Conservation (phyloP, 1,139 yeast genomes). For the Candida neerlandica region DNA sequence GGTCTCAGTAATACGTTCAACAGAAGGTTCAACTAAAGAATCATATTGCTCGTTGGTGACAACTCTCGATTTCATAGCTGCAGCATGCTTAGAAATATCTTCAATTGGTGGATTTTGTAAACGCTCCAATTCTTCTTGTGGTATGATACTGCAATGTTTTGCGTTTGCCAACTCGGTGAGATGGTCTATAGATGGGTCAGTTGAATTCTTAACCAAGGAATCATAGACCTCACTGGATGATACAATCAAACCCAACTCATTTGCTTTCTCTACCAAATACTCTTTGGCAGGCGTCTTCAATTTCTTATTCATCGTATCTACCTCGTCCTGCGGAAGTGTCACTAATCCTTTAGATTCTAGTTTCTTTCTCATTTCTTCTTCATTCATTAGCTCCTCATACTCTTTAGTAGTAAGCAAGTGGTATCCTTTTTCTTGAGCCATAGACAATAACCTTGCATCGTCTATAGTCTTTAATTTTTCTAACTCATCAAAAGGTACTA, state of each 20-base stretch:
- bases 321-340: constrained; percentile 31
- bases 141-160: constrained; percentile 11
- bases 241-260: constrained; percentile 35
- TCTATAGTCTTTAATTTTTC: constrained; percentile 30
- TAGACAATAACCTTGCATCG: constrained; percentile 24
- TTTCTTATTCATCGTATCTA: constrained; percentile 19
- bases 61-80: constrained; percentile 13
- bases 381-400: constrained; percentile 31
- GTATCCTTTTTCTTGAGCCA: constrained; percentile 30
- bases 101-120: constrained; percentile 12
- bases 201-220: constrained; percentile 25
- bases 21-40: constrained; percentile 25
- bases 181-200: constrained; percentile 26
- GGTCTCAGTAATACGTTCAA: constrained; percentile 21
- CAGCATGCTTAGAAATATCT: constrained; percentile 16
- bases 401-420: constrained; percentile 29
- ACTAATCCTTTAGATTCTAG: constrained; percentile 37
- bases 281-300: constrained; percentile 29
- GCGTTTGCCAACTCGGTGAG: constrained; percentile 32
- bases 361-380: constrained; percentile 36
- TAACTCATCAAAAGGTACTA: constrained; percentile 52
- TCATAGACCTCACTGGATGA: constrained; percentile 33
- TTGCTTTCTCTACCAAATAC: constrained; percentile 32
- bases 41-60: constrained; percentile 18
- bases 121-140: constrained; percentile 15